Evolutionary conservation across 768 basidiomycete species (phyloP).

Genomic region (Leccinum ochraceum): DNA sequence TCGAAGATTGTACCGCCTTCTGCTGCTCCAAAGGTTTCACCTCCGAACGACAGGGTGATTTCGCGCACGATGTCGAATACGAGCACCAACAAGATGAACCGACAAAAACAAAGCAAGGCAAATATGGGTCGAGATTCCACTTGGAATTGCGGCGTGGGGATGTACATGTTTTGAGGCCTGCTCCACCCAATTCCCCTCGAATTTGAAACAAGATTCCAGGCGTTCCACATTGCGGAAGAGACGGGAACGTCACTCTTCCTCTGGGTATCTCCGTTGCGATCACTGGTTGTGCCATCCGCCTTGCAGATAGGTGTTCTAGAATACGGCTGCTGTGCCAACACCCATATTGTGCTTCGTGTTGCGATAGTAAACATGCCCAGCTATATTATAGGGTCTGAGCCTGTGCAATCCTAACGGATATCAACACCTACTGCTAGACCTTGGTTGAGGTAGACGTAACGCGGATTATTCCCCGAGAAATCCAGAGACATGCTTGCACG

Average conservation of each 20-base stretch:
- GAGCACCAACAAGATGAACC: constrained; percentile 2
- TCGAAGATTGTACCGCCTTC: constrained; percentile 41
- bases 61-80: constrained; percentile 6
- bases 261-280: background rate
- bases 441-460: too few species aligned
- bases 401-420: too few species aligned
- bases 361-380: constrained; percentile 22
- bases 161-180: constrained; percentile 10
- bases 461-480: too few species aligned
- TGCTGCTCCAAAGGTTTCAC: constrained; percentile 38
- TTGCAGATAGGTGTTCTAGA: constrained; percentile 12
- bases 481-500: too few species aligned
- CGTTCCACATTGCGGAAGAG: constrained; percentile 27
- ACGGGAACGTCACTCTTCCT: constrained; percentile 5
- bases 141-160: constrained; percentile 16
- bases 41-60: constrained; percentile 32
- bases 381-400: too few species aligned
- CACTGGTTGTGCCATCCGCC: background rate
- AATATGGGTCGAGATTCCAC: constrained; percentile 25
- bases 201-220: constrained; percentile 28
- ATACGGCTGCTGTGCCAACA: constrained; percentile 14
- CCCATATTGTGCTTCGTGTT: constrained; percentile 29
- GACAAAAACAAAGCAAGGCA: constrained; percentile 18
- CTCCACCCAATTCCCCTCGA: constrained; percentile 33
- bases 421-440: too few species aligned